phyloP scores from a whole-genome alignment of 2,329 filamentous ascomycete genomes.

The Colletotrichum musicola region DNA sequence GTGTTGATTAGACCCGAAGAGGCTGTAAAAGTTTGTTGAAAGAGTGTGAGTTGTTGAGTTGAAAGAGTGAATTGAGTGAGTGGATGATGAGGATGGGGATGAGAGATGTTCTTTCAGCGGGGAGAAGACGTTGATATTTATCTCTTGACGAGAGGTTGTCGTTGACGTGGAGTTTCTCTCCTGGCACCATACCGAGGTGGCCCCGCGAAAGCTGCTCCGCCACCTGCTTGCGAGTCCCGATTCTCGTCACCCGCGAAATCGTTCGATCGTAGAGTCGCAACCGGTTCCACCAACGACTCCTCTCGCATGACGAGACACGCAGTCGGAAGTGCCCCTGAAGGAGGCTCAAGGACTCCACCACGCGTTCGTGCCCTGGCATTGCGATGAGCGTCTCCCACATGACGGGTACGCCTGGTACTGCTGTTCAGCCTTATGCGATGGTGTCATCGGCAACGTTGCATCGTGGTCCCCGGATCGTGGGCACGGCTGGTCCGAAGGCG shows the following conservation, averaged over 20 bases:
- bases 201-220: background rate
- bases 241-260: background rate
- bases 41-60: constrained; percentile 10
- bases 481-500: background rate
- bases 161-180: background rate
- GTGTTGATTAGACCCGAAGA: constrained; percentile 1
- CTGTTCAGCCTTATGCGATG: background rate
- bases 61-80: constrained; percentile 6
- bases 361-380: background rate
- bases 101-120: background rate
- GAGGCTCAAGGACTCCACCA: background rate
- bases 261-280: background rate
- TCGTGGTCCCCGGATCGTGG: background rate
- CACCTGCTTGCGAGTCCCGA: background rate
- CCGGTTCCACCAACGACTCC: background rate
- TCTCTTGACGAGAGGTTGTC: background rate
- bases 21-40: background rate
- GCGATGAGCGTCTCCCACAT: background rate
- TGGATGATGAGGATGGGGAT: constrained; percentile 9
- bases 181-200: background rate
- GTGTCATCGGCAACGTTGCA: background rate
- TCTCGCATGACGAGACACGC: background rate
- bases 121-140: background rate
- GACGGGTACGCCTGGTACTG: background rate
- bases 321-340: background rate